Evolutionary conservation across 169 alveolate species (phyloP), one percentile per base, ranked within the genome.

Genomic region (Eimeria sp.): DNA sequence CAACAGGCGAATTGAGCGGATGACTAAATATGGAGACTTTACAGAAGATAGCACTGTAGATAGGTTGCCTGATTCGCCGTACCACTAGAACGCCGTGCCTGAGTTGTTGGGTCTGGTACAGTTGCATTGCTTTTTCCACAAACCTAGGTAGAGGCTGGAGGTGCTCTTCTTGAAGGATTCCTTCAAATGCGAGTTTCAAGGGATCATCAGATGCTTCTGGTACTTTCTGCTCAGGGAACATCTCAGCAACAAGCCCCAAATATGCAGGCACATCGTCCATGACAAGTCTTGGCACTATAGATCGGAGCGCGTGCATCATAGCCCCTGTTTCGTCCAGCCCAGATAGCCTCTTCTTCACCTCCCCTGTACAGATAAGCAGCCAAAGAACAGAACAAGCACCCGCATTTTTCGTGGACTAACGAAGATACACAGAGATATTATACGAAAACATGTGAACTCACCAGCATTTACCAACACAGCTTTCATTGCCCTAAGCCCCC

Each of bases 401-500:
- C 1, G 83, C 51, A 11, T 18, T 16, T 73, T 73, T 73, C 30
- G 54, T 34, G 83, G 30, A 27, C 72, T 20, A 4, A 58, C 40
- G 83, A 73, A 40, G n/a, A 3, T 30, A 30, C 18, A 11, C 83
- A 43, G 83, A 70, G 47, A 14, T 9, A 9, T 16, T 40, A 40
- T 73, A 16, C 30, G 57, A 73, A 34, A 14, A 1, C 30, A 34
- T n/a, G 34, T 73, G 86, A 99, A 99, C 96, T 98, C 98, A 94
- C 99, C 99, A 18, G 99, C 99, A 97, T 97, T 98, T 92, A 99
- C 97, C 94, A 99, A 97, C 95, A 99, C 99, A 27, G 99, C 98
- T 95, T 99, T 99, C 92, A 99, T 99, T 67, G 99, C 99, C 95
- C 99, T 98, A 76, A 99, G 98, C 83, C 99, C 99, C 99, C 99